These are phyloP conservation scores for Aureobasidium sp. DNA, from an alignment of 2,329 filamentous ascomycete genomes.

Conservation along the genomic window DNA sequence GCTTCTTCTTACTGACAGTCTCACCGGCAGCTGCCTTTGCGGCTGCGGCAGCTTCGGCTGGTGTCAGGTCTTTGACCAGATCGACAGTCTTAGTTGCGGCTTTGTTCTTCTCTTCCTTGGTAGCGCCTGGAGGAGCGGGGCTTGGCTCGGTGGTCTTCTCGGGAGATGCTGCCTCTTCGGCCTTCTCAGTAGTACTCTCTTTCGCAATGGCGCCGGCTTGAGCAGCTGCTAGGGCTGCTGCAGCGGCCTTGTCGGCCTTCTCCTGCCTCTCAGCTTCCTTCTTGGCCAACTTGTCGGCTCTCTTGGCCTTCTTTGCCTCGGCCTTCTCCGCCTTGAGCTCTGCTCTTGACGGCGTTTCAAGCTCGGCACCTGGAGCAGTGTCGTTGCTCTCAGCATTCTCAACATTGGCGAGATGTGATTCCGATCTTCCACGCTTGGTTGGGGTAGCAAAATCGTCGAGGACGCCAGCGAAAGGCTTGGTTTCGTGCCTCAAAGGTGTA, in stretches of 20 bases:
- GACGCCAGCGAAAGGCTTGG: neutral
- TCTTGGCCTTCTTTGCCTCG: conserved; percentile 15
- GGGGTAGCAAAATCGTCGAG: conserved; percentile 4
- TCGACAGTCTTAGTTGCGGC: conserved; percentile 3
- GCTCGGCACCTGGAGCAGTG: neutral
- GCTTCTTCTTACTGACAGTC: conserved; percentile 29
- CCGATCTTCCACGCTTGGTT: conserved; percentile 12
- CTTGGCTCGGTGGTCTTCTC: conserved; percentile 18
- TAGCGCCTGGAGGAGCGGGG: conserved; percentile 16
- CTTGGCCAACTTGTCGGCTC: conserved; percentile 20
- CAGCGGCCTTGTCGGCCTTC: conserved; percentile 13
- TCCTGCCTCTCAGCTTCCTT: conserved; percentile 6
- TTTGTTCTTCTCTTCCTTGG: conserved; percentile 5
- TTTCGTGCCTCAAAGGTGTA: conserved; percentile 25
- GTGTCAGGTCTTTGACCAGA: conserved; percentile 9
- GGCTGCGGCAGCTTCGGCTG: conserved; percentile 1
- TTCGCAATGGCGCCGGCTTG: neutral
- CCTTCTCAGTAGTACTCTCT: conserved; percentile 4
- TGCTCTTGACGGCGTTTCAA: neutral
- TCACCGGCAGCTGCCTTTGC: conserved; percentile 9
- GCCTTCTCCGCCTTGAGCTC: conserved; percentile 14
- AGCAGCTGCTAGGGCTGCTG: neutral
- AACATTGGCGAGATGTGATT: conserved; percentile 10
- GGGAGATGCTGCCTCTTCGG: conserved; percentile 12
- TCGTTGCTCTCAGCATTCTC: neutral